phyloP scores from a whole-genome alignment of 192 early-diverging fungal species.

The Pilobolus umbonatus region DNA sequence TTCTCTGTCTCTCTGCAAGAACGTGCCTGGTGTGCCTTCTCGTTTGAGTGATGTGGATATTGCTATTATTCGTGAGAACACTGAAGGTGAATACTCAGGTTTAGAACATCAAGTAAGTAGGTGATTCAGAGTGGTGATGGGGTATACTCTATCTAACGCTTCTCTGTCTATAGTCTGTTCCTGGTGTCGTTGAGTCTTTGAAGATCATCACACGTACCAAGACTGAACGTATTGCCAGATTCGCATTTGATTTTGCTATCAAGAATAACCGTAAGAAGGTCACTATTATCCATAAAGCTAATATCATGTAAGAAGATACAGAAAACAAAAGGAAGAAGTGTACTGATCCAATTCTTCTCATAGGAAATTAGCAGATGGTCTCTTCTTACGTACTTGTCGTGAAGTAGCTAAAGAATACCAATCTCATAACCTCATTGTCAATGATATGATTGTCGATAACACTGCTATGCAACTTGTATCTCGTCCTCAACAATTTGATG shows the following conservation, averaged over 20 bases:
- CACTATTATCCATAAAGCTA: constrained; percentile 99
- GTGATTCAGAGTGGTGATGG: neutral
- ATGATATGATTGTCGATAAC: constrained; percentile 99
- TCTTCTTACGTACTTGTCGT: constrained; percentile 95
- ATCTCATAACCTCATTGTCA: constrained; percentile 81
- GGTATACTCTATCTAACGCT: constrained; percentile 6
- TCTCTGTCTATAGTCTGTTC: constrained; percentile 64
- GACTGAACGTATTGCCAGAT: constrained; percentile 98
- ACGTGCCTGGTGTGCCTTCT: constrained; percentile 80
- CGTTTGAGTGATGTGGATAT: constrained; percentile 95
- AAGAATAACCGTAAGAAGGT: constrained; percentile 98
- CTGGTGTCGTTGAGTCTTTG: constrained; percentile 97
- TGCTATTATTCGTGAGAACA: constrained; percentile 99
- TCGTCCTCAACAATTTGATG: constrained; percentile 96
- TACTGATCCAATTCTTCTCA: neutral
- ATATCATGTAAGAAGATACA: constrained; percentile 80
- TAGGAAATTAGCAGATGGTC: constrained; percentile 95
- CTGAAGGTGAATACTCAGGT: constrained; percentile 99
- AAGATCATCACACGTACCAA: constrained; percentile 97
- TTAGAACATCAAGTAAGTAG: constrained; percentile 83
- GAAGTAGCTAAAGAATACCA: constrained; percentile 94
- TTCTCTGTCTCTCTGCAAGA: constrained; percentile 86
- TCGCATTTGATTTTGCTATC: constrained; percentile 98
- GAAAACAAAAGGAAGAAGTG: neutral
- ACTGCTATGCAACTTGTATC: constrained; percentile 99